phyloP scores from a whole-genome alignment of 140 eudicot species.

The Stevia rebaudiana region DNA sequence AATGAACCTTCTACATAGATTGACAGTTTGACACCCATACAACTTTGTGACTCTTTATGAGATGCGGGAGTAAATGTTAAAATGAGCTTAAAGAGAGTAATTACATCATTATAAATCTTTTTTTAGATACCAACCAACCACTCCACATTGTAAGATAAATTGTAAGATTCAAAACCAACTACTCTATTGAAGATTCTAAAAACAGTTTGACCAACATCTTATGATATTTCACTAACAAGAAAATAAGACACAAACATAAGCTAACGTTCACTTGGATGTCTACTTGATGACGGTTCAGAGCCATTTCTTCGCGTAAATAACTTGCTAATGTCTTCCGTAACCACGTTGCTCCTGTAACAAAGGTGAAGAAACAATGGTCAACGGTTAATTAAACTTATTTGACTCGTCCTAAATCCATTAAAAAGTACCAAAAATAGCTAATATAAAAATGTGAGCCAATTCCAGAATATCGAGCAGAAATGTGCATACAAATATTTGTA shows the following conservation, averaged over 20 bases:
- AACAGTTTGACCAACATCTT: constrained; percentile 9
- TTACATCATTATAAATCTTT: background rate
- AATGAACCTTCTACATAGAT: no score
- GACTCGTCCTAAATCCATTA: background rate
- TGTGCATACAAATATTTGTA: background rate
- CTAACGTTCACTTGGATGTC: constrained; percentile 22
- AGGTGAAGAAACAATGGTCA: background rate
- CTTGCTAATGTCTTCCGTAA: constrained; percentile 90
- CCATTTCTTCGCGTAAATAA: constrained; percentile 53
- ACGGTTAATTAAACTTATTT: background rate
- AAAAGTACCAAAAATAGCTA: background rate
- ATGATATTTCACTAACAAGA: constrained; percentile 10
- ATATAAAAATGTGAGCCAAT: background rate
- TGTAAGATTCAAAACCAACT: background rate
- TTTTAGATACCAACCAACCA: constrained; percentile 7
- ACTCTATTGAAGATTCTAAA: background rate
- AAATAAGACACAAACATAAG: background rate
- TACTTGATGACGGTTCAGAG: constrained; percentile 36
- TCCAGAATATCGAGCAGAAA: background rate
- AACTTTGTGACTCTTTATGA: background rate
- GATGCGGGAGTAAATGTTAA: background rate
- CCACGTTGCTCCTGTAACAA: constrained; percentile 81
- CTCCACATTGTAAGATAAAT: constrained; percentile 3
- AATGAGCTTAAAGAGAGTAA: background rate
- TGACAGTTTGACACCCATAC: no score